Evolutionary conservation across 1,139 yeast genomes (phyloP), one percentile per base, ranked within the genome.

Genomic region (Arxiozyma slooffiae): DNA sequence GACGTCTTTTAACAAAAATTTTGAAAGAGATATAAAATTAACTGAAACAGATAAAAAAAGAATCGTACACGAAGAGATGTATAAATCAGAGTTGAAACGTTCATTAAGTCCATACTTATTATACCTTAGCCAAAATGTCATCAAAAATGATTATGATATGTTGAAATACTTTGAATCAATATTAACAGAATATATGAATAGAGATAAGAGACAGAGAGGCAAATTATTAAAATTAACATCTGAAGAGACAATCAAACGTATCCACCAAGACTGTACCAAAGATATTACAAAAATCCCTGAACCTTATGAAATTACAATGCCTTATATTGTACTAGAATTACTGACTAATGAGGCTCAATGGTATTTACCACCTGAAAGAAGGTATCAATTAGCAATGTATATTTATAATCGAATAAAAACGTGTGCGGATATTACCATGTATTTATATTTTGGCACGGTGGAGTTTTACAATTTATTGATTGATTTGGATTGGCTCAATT

Each of bases 391-490:
- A 11, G 54, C 58, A 16, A 56, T 61, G n/a, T 58, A 55, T 48
- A 54, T 65, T 16, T 63, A 62, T 52, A 52, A 60, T 14, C 53
- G 55, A 42, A 62, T 67, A 51, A 64, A 63, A 47, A 53, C 50
- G 5, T 53, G 54, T 21, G 47, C 54, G 8, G 66, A 64, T 41
- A 47, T 63, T 1, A 55, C 63, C 3, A 51, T 62, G 41, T 64
- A 65, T 47, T 46, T 65, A 50, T 58, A 59, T 47, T 55, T 63
- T 39, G 64, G 67, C 52, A 61, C 59, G 45, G 57, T 59, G 2
- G 67, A 61, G 23, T 62, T 66, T 46, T 65, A 65, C 53, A 66
- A 66, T 48, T 38, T 59, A 14, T 49, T 64, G 20, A 26, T 66
- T 17, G 50, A 56, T 41, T 52, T 59, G n/a, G 53, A 61, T 3